Conservation (phyloP, 306 rosid genomes). For the Malus orientalis region DNA sequence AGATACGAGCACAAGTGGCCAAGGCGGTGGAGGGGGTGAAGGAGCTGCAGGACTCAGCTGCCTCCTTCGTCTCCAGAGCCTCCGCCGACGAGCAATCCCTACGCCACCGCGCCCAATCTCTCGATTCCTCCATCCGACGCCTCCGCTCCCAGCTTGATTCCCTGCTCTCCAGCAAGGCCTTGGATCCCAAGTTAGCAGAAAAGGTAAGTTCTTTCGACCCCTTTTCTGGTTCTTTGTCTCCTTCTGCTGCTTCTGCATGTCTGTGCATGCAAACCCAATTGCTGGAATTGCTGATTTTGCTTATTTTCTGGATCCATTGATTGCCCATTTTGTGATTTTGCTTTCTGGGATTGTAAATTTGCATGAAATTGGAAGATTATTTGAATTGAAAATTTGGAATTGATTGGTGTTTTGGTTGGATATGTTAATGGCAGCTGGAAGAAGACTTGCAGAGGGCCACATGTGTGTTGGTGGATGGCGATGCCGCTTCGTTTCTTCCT, state of each 20-base stretch:
- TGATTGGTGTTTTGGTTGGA: neutral
- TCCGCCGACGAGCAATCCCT: conserved; percentile 60
- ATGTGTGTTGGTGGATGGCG: conserved; percentile 77
- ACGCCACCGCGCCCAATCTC: conserved; percentile 52
- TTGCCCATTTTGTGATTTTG: neutral
- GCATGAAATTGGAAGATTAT: neutral
- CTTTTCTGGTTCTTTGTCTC: neutral
- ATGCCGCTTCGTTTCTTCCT: conserved; percentile 75
- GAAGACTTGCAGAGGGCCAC: conserved; percentile 80
- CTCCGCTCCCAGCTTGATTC: conserved; percentile 53
- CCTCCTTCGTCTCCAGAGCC: conserved; percentile 38
- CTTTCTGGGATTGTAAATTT: neutral
- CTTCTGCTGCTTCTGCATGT: neutral
- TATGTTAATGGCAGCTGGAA: conserved; percentile 43
- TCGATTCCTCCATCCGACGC: conserved; percentile 58
- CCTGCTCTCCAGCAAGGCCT: conserved; percentile 39
- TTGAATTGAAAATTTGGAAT: neutral
- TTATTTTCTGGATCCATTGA: neutral
- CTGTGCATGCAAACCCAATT: neutral
- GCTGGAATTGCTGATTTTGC: neutral
- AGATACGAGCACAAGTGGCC: conserved; percentile 49
- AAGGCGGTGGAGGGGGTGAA: conserved; percentile 61
- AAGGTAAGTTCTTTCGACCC: conserved; percentile 30
- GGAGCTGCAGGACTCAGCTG: conserved; percentile 58
- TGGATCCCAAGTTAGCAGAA: conserved; percentile 47